Evolutionary conservation across 768 basidiomycete species (phyloP).

Genomic region (Agrocybe pediades): DNA sequence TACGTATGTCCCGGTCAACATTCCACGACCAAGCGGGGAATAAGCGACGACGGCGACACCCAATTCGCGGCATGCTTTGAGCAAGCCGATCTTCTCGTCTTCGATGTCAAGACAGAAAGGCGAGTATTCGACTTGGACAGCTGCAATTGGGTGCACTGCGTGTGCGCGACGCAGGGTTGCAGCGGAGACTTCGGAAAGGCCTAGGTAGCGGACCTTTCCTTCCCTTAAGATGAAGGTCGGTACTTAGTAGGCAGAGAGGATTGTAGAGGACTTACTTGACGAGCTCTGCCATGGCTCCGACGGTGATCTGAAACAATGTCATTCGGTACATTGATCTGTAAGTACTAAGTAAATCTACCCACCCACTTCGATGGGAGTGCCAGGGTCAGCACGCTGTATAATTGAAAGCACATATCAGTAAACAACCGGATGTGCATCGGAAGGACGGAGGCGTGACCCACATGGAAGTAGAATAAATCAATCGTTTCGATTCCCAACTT

Average conservation of each 20-base stretch:
- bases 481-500: constrained; percentile 43
- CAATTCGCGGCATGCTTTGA: constrained; percentile 48
- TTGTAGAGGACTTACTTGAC: constrained; percentile 40
- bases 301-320: constrained; percentile 28
- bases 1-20: constrained; percentile 49
- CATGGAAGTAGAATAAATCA: constrained; percentile 51
- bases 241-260: background rate
- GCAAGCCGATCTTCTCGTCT: constrained; percentile 39
- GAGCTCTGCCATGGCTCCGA: constrained; percentile 50
- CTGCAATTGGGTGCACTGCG: constrained; percentile 50
- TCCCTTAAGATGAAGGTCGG: constrained; percentile 16
- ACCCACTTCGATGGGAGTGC: constrained; percentile 45
- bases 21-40: constrained; percentile 52
- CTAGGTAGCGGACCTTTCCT: constrained; percentile 51
- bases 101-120: constrained; percentile 52
- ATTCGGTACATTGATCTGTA: background rate
- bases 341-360: background rate
- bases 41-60: constrained; percentile 53
- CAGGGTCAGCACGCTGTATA: constrained; percentile 28
- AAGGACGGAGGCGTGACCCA: constrained; percentile 15
- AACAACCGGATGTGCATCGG: background rate
- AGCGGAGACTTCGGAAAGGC: constrained; percentile 53
- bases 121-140: constrained; percentile 54
- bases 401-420: background rate
- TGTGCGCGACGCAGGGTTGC: constrained; percentile 53